Base-by-base conservation (phyloP, 805 yeast species). In the Ogataea nonfermentans region DNA sequence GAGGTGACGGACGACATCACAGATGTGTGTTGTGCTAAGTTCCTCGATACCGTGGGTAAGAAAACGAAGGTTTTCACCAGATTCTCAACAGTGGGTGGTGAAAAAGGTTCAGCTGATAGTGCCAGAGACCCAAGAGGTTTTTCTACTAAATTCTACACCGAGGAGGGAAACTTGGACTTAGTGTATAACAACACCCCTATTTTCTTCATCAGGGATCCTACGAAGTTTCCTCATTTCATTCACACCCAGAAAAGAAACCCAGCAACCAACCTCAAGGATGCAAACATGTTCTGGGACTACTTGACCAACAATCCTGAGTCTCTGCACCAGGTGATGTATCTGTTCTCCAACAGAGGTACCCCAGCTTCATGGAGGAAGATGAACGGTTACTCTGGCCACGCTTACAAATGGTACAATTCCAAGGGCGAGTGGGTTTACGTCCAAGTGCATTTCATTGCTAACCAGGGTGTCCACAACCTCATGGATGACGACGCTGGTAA, bases 221-320 rank as follows among this genome's bases (percentile, higher is more conserved):
- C 81, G 43, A 85, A 87, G 69, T 87, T 86, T 70, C 93, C 95
- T 33, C 86, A 81, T 57, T 85, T 86, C 58, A 86, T 86, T 58
- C 95, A 87, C 66, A 83, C 95, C 14, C 95, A 87, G 65, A 85
- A 86, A 78, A 76, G 95, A 68, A 74, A 82, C 67, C 93, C 95
- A 14, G 76, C 81, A 61, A 84, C 89, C 29, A 84, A 84, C 65
- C 68, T 82, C 63, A 82, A 82, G 64, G 93, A 84, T 62, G 73
- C 91, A 13, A 74, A 81, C 65, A 79, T 79, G 84, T 83, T 83
- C 63, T 85, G 95, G 95, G 91, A 85, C 65, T 85, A 81, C 61
- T 72, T 83, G 59, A 75, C 83, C 24, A 70, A 73, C 55, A 84
- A 84, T 63, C 85, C 73, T 56, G 95, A 84, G 66, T 70, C 88